Base-by-base conservation (phyloP, 2,329 filamentous ascomycete genomes). In the Exophiala xenobiotica region DNA sequence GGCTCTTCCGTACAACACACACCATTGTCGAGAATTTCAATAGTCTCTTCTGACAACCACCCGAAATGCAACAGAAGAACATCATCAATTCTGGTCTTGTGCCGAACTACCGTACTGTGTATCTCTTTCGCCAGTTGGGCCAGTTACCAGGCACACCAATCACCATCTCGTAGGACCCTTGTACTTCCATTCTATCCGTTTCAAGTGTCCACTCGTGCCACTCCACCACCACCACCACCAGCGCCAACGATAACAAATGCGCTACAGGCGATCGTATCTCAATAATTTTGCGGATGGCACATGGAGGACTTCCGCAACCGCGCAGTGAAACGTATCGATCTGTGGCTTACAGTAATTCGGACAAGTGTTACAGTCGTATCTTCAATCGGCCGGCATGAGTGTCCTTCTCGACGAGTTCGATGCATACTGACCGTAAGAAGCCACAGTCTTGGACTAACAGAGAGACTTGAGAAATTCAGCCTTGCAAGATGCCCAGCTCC, bases 101-200 rank as follows among this genome's bases (percentile, higher is more conserved):
- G 42, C 52, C 38, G 37, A 39, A 24, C 42, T 50, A 8, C 37
- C 19, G 39, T 12, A 43, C 41, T 47, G 29, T 44, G 12, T 27
- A 16, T 47, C 29, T 42, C 38, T 22, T 29, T 16, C 22, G 26
- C 37, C 40, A 26, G 40, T 14, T n/a, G 27, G 27, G 31, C n/a
- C 7, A 35, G 4, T 35, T 16, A 5, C 11, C 51, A 54, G 51
- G 51, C 35, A 54, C 51, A 54, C 51, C 51, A 54, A 54, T 54
- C 51, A 54, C n/a, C 14, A 23, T 27, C 39, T 19, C 29, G 20
- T 33, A 14, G 7, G 19, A 14, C 6, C 35, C 44, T 18, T 12
- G 22, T 45, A 40, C 42, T 35, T 46, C 26, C 26, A 27, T 12
- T 27, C 26, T 12, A 27, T 12, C 26, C 26, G 42, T 41, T 26